Evolutionary conservation across 768 basidiomycete species (phyloP).

Genomic region (Leccinum incarnatum): DNA sequence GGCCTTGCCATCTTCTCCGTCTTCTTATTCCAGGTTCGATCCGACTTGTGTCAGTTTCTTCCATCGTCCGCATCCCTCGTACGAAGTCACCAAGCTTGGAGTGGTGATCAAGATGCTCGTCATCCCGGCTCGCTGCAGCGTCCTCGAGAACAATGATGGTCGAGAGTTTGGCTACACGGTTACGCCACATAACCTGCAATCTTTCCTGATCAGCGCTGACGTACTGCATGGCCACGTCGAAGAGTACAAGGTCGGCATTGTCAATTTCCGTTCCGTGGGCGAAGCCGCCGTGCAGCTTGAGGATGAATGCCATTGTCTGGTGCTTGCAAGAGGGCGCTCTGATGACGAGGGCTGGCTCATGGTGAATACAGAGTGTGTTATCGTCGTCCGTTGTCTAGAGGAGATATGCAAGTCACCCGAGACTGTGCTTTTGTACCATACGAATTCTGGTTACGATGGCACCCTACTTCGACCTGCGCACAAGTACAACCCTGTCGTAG

Average conservation of each 20-base stretch:
- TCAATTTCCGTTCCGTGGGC: conserved; percentile 5
- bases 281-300: background rate
- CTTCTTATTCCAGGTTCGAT: conserved; percentile 9
- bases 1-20: conserved; percentile 9
- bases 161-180: conserved; percentile 11
- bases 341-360: conserved; percentile 13
- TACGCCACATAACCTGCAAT: conserved; percentile 2
- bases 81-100: conserved; percentile 17
- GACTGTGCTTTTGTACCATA: conserved; percentile 7
- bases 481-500: conserved; percentile 3
- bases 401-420: background rate
- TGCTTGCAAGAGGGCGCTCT: conserved; percentile 5
- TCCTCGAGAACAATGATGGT: conserved; percentile 9
- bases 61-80: conserved; percentile 8
- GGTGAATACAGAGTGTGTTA: conserved; percentile 17
- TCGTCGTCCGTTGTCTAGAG: conserved; percentile 11
- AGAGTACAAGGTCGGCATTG: conserved; percentile 10
- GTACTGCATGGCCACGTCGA: background rate
- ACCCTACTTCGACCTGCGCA: background rate
- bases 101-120: conserved; percentile 9
- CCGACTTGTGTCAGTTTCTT: background rate
- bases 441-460: conserved; percentile 1
- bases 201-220: conserved; percentile 10
- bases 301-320: conserved; percentile 12
- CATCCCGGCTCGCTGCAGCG: conserved; percentile 9